Conservation (phyloP, 805 yeast species). For the Saccharomycopsis capsularis region DNA sequence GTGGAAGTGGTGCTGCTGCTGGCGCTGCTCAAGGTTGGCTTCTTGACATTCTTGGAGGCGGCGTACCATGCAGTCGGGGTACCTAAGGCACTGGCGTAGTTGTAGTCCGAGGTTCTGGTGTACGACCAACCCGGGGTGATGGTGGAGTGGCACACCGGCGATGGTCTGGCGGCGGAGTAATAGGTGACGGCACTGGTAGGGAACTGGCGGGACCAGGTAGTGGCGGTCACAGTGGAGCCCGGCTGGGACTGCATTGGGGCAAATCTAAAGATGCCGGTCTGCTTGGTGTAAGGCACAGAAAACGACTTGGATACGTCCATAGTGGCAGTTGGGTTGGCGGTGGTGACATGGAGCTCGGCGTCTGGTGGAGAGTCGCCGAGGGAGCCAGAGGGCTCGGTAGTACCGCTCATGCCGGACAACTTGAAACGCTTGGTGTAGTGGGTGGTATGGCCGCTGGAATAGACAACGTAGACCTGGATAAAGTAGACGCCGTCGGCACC, state of each 20-base stretch:
- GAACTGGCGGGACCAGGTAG: conserved; percentile 57
- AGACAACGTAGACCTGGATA: conserved; percentile 56
- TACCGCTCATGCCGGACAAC: conserved; percentile 68
- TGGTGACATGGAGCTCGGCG: conserved; percentile 29
- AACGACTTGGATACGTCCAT: conserved; percentile 47
- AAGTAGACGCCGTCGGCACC: conserved; percentile 65
- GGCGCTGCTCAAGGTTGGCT: not conserved
- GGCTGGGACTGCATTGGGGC: conserved; percentile 97
- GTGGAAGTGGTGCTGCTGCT: not conserved
- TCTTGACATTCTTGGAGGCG: conserved; percentile 2
- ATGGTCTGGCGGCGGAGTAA: conserved; percentile 34
- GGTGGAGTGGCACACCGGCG: conserved; percentile 47
- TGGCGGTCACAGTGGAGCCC: conserved; percentile 55
- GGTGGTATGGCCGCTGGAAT: conserved; percentile 42
- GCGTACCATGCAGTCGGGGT: conserved; percentile 16
- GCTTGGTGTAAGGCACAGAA: conserved; percentile 63
- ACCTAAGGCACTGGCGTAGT: conserved; percentile 52
- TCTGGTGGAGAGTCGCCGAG: conserved; percentile 37
- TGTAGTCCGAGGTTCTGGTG: conserved; percentile 51
- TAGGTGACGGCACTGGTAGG: conserved; percentile 64
- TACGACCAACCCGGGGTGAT: conserved; percentile 82
- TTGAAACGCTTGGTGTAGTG: conserved; percentile 64
- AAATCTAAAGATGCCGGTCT: conserved; percentile 69
- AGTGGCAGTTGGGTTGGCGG: conserved; percentile 32
- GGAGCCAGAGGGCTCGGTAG: conserved; percentile 42